Evolutionary conservation across 2,329 filamentous ascomycete species (phyloP).

Genomic region (Podosphaera xanthii): DNA sequence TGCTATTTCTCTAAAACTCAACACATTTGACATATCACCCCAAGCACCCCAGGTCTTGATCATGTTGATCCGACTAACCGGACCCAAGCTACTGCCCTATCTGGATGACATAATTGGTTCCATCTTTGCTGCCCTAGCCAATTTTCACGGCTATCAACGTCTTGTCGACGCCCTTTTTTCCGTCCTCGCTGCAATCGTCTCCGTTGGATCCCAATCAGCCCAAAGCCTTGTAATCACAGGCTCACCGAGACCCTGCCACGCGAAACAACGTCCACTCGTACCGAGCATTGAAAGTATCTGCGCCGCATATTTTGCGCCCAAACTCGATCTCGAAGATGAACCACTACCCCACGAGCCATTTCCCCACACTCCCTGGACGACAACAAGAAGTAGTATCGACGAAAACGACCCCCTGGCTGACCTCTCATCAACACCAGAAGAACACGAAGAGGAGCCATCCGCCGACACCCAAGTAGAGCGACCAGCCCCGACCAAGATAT

Average conservation of each 20-base stretch:
- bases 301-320: not conserved
- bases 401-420: conserved; percentile 9
- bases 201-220: conserved; percentile 47
- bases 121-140: conserved; percentile 81
- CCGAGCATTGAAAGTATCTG: conserved; percentile 16
- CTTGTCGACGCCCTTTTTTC: conserved; percentile 72
- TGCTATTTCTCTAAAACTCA: conserved; percentile 68
- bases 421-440: not conserved
- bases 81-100: conserved; percentile 60
- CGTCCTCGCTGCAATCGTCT: conserved; percentile 61
- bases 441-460: conserved; percentile 16
- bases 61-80: conserved; percentile 85
- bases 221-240: conserved; percentile 19
- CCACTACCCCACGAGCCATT: conserved; percentile 9
- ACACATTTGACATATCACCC: conserved; percentile 77
- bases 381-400: conserved; percentile 17
- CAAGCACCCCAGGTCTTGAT: conserved; percentile 73
- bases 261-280: conserved; percentile 22
- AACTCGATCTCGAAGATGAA: conserved; percentile 5
- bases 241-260: conserved; percentile 11
- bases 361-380: conserved; percentile 16
- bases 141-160: conserved; percentile 76
- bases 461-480: conserved; percentile 27
- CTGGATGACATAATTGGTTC: conserved; percentile 78
- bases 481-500: conserved; percentile 52